Evolutionary conservation across 1,284 basidiomycete genomes (phyloP).

Genomic region (Pseudozyma sp.): DNA sequence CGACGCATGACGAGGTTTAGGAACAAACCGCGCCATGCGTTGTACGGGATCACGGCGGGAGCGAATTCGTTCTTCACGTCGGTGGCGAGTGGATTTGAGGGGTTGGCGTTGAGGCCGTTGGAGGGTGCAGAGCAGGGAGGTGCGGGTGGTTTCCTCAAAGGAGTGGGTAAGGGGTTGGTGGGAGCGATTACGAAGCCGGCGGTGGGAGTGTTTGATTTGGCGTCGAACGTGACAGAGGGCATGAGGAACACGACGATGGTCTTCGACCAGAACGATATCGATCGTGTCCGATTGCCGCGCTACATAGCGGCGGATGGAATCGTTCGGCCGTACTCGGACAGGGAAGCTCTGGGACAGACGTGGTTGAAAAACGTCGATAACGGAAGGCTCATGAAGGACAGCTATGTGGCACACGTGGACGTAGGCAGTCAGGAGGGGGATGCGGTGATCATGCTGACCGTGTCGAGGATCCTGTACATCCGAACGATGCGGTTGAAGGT

Average conservation of each 20-base stretch:
- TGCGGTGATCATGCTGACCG: constrained; percentile 64
- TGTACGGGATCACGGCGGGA: constrained; percentile 92
- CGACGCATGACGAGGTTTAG: constrained; percentile 87
- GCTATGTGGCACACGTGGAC: constrained; percentile 83
- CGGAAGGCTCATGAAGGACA: constrained; percentile 83
- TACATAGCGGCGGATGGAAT: constrained; percentile 75
- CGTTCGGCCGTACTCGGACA: constrained; percentile 76
- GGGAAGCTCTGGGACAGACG: constrained; percentile 92
- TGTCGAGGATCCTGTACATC: constrained; percentile 76
- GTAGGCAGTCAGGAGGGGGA: constrained; percentile 72
- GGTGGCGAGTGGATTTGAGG: constrained; percentile 94
- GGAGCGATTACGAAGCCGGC: constrained; percentile 96
- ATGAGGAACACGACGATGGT: constrained; percentile 95
- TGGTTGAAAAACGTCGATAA: constrained; percentile 94
- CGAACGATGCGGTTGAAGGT: constrained; percentile 85
- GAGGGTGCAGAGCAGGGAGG: constrained; percentile 96
- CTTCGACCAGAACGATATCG: constrained; percentile 90
- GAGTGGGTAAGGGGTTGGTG: constrained; percentile 94
- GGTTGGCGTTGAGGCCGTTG: constrained; percentile 93
- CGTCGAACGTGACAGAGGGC: constrained; percentile 95
- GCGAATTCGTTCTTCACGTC: constrained; percentile 94
- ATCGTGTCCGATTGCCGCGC: constrained; percentile 88
- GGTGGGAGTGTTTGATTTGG: constrained; percentile 94
- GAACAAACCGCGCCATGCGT: constrained; percentile 94
- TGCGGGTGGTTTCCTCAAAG: constrained; percentile 96